Evolutionary conservation across 208 protist genomes (phyloP).

Genomic region (Trypanosoma boissoni): DNA sequence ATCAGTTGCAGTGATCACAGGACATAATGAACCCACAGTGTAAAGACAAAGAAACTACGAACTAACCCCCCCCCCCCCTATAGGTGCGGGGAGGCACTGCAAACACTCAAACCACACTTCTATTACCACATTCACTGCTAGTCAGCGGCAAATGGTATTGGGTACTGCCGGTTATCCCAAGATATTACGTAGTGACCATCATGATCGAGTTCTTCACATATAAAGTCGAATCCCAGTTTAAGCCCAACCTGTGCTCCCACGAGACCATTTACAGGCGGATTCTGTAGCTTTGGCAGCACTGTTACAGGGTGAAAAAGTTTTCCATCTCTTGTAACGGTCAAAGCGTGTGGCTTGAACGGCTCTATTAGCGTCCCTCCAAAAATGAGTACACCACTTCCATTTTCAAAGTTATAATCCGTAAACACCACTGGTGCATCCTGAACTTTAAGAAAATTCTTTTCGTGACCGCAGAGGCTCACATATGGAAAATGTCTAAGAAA

Average conservation of each 20-base stretch:
- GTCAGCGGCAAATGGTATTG: conserved; percentile 33
- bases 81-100: too few species aligned
- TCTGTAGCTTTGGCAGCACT: background rate
- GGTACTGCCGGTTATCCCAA: conserved; percentile 24
- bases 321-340: conserved; percentile 26
- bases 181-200: conserved; percentile 33
- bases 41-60: too few species aligned
- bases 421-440: conserved; percentile 45
- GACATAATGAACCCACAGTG: too few species aligned
- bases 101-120: too few species aligned
- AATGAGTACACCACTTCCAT: conserved; percentile 3
- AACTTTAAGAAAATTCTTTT: conserved; percentile 37
- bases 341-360: conserved; percentile 14
- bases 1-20: too few species aligned
- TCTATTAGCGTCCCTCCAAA: conserved; percentile 25
- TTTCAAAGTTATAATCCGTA: conserved; percentile 9
- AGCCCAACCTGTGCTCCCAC: conserved; percentile 31
- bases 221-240: conserved; percentile 35
- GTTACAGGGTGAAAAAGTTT: conserved; percentile 35
- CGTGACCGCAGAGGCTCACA: conserved; percentile 31
- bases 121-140: too few species aligned
- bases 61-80: too few species aligned
- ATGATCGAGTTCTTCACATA: conserved; percentile 25
- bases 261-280: conserved; percentile 18
- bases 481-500: conserved; percentile 33